Evolutionary conservation across 352 stramenopile genomes (phyloP).

Genomic region (Pythium periplocum): DNA sequence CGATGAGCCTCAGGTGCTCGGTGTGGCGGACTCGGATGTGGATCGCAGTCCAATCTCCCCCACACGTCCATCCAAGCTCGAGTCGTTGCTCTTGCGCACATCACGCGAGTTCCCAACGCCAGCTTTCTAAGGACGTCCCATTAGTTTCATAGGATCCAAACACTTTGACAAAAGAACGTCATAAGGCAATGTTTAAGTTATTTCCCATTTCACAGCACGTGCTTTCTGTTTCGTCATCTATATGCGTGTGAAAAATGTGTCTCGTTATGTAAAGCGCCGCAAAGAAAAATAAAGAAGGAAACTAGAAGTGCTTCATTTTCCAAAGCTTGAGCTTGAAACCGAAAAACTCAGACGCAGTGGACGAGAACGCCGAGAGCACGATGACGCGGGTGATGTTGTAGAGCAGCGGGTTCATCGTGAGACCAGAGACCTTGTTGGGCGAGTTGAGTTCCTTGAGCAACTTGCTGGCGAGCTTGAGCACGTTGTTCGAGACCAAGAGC

Average conservation of each 20-base stretch:
- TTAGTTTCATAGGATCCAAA: too few relatives aligned
- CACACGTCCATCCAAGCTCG: slow-evolving; percentile 74
- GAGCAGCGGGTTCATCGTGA: slow-evolving; percentile 89
- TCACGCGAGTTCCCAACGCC: slow-evolving; percentile 80
- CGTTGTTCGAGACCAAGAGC: slow-evolving; percentile 86
- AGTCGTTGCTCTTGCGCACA: slow-evolving; percentile 77
- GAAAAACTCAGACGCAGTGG: slow-evolving; percentile 86
- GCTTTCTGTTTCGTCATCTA: too few relatives aligned
- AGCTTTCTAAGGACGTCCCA: slow-evolving; percentile 32
- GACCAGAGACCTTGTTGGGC: slow-evolving; percentile 86
- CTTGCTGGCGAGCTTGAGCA: slow-evolving; percentile 89
- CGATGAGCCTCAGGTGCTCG: slow-evolving; percentile 53
- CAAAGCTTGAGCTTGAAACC: slow-evolving; percentile 90
- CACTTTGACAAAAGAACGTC: too few relatives aligned
- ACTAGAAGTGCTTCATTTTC: slow-evolving; percentile 80
- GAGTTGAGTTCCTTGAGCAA: slow-evolving; percentile 89
- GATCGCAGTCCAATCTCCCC: slow-evolving; percentile 72
- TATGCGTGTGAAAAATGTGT: too few relatives aligned
- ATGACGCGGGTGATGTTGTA: slow-evolving; percentile 89
- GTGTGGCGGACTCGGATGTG: slow-evolving; percentile 63
- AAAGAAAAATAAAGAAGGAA: slow-evolving; percentile 4
- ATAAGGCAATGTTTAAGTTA: too few relatives aligned
- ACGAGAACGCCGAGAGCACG: slow-evolving; percentile 86
- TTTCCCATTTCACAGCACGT: too few relatives aligned
- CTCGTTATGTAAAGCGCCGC: background rate